Percentiles rank a stretch among this genome's conserved stretches.
Conservation (phyloP, 768 basidiomycete species). For the Podaxis sp. region DNA sequence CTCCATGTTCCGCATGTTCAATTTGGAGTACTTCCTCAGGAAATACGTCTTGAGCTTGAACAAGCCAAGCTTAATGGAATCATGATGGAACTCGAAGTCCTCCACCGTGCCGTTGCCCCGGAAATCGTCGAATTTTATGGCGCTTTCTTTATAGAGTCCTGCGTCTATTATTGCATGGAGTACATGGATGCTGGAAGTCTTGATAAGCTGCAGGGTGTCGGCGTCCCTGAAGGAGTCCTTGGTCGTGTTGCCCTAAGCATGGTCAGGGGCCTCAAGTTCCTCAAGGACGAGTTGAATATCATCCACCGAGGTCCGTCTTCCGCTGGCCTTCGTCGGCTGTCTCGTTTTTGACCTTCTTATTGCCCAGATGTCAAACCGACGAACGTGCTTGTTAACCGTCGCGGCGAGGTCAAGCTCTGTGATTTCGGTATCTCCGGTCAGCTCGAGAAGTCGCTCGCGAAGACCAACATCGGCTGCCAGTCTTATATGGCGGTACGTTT, state of each 20-base stretch:
- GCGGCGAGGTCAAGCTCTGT: slow-evolving; percentile 90
- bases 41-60: slow-evolving; percentile 96
- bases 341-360: slow-evolving; percentile 10
- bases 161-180: slow-evolving; percentile 99
- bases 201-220: slow-evolving; percentile 69
- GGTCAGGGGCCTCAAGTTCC: slow-evolving; percentile 88
- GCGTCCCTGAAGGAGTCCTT: slow-evolving; percentile 79
- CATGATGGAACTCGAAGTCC: slow-evolving; percentile 97
- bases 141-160: slow-evolving; percentile 99
- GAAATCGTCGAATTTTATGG: slow-evolving; percentile 99
- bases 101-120: slow-evolving; percentile 88
- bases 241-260: slow-evolving; percentile 78
- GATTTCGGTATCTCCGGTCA: slow-evolving; percentile 99
- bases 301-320: slow-evolving; percentile 49
- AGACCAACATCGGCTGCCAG: slow-evolving; percentile 99
- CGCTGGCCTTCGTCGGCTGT: background rate
- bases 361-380: slow-evolving; percentile 86
- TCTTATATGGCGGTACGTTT: slow-evolving; percentile 93
- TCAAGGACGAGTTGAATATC: slow-evolving; percentile 92
- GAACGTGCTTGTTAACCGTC: slow-evolving; percentile 86
- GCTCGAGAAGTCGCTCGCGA: slow-evolving; percentile 92
- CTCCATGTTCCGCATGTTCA: slow-evolving; percentile 9
- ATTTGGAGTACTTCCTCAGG: slow-evolving; percentile 46
- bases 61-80: slow-evolving; percentile 92
- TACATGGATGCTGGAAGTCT: slow-evolving; percentile 99